Percentiles rank a stretch among this genome's conserved stretches.
Conservation (phyloP, 2,329 filamentous ascomycete genomes). For the Parasarocladium wereldwijsianum region DNA sequence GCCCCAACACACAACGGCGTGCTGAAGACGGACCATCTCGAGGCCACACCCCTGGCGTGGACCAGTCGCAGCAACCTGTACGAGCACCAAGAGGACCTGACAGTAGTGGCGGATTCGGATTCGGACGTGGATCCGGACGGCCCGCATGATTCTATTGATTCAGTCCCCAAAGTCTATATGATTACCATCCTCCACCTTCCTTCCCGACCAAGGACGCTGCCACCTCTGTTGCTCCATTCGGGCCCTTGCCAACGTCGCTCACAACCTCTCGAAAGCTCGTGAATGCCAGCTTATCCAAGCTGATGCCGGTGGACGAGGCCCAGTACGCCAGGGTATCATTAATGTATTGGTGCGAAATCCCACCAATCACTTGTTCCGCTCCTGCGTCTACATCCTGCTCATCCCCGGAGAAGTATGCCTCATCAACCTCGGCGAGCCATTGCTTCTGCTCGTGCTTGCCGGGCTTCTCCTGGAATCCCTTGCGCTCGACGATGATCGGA, state of each 20-base stretch:
- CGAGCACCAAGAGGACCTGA: constrained; percentile 69
- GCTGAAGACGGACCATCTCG: constrained; percentile 24
- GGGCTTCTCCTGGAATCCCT: constrained; percentile 35
- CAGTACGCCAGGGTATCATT: constrained; percentile 61
- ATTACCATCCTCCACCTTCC: constrained; percentile 88
- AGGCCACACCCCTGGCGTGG: constrained; percentile 30
- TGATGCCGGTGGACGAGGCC: constrained; percentile 56
- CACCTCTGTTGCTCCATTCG: constrained; percentile 55
- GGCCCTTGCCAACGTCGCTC: constrained; percentile 80
- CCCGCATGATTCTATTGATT: constrained; percentile 15
- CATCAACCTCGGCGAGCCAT: constrained; percentile 71
- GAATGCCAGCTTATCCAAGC: constrained; percentile 56
- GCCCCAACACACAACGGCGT: constrained; percentile 30
- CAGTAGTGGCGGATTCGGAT: constrained; percentile 63
- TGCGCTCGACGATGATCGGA: constrained; percentile 40
- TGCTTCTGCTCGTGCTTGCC: constrained; percentile 71
- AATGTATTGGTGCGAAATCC: constrained; percentile 52
- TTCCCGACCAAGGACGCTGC: constrained; percentile 82
- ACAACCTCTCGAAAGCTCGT: constrained; percentile 88
- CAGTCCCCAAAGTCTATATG: constrained; percentile 8
- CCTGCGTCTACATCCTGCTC: constrained; percentile 23
- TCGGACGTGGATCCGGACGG: constrained; percentile 45
- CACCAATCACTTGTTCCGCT: constrained; percentile 35
- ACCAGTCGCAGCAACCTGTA: constrained; percentile 54
- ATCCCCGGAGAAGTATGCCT: constrained; percentile 69